A percentile compares a stretch with the other conserved stretches of the same genome.
Evolutionary conservation across 148 eudicot species (phyloP).

Genomic region (Rhododendron williamsianum): DNA sequence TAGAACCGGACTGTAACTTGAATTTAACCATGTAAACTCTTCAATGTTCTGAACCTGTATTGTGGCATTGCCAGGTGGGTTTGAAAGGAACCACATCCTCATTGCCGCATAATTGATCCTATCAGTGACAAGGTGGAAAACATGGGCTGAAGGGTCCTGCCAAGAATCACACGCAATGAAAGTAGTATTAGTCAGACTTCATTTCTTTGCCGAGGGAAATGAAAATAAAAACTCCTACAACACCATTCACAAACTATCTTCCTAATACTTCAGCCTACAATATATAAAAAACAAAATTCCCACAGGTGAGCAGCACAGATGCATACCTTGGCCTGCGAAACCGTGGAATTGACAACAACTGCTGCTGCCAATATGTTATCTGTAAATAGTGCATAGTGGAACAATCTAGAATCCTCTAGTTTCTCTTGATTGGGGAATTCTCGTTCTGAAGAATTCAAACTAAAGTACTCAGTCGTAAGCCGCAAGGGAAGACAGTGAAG

Average conservation of each 20-base stretch:
- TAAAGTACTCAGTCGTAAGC: constrained; percentile 75
- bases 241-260: not conserved
- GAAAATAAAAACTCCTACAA: not conserved
- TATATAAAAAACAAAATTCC: not conserved
- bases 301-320: constrained; percentile 1
- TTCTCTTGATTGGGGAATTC: constrained; percentile 63
- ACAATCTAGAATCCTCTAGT: constrained; percentile 61
- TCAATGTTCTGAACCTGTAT: constrained; percentile 74
- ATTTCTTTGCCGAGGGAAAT: not conserved
- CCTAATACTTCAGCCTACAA: not conserved
- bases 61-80: constrained; percentile 63
- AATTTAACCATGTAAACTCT: constrained; percentile 82
- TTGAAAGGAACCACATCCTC: constrained; percentile 90
- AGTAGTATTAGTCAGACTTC: not conserved
- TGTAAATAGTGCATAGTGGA: constrained; percentile 88
- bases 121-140: constrained; percentile 83
- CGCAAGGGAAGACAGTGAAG: constrained; percentile 97
- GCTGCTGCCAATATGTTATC: constrained; percentile 92
- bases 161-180: constrained; percentile 4
- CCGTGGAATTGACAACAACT: constrained; percentile 87
- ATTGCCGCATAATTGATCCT: constrained; percentile 89
- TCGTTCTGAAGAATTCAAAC: constrained; percentile 54
- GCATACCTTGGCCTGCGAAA: constrained; percentile 75
- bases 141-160: constrained; percentile 79
- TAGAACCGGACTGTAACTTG: constrained; percentile 84